These are phyloP conservation scores for Acanthamoeba sp. DNA, from an alignment of 208 protist genomes.

Conservation along the genomic window DNA sequence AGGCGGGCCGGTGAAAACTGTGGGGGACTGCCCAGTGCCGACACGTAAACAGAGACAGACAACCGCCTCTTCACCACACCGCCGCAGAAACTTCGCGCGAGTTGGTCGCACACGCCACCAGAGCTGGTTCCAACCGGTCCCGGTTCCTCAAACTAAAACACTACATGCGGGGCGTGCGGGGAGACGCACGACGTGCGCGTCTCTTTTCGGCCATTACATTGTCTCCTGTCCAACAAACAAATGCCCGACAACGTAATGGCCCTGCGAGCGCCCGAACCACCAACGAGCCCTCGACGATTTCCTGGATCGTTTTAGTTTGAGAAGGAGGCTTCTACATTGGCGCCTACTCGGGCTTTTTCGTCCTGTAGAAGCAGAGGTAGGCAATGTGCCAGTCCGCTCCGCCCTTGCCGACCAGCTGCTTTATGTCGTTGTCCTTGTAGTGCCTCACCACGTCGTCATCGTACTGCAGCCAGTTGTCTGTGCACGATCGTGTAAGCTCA, in stretches of 20 bases:
- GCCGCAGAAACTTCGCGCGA: conserved; percentile 32
- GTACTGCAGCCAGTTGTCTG: conserved; percentile 87
- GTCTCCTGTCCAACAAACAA: too few relatives aligned
- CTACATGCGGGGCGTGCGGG: too few relatives aligned
- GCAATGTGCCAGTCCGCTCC: conserved; percentile 88
- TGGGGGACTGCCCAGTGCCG: background rate
- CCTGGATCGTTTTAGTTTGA: too few relatives aligned
- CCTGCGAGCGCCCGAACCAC: too few relatives aligned
- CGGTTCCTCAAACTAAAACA: too few relatives aligned
- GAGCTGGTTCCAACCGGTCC: too few relatives aligned
- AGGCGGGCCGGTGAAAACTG: background rate
- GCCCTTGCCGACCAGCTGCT: conserved; percentile 87
- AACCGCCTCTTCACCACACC: background rate
- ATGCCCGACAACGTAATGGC: too few relatives aligned
- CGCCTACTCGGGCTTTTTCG: conserved; percentile 58
- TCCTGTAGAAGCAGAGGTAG: conserved; percentile 86
- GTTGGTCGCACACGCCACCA: background rate
- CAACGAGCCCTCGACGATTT: too few relatives aligned
- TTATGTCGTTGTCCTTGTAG: conserved; percentile 86
- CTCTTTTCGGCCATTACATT: too few relatives aligned
- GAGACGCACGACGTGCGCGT: too few relatives aligned
- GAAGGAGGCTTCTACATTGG: too few relatives aligned
- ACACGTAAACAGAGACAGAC: conserved; percentile 1
- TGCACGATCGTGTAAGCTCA: background rate
- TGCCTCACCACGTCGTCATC: conserved; percentile 88